Percentiles rank a stretch among this genome's conserved stretches.
Conservation (phyloP, 257 asterid genomes). For the Salvia splendens region DNA sequence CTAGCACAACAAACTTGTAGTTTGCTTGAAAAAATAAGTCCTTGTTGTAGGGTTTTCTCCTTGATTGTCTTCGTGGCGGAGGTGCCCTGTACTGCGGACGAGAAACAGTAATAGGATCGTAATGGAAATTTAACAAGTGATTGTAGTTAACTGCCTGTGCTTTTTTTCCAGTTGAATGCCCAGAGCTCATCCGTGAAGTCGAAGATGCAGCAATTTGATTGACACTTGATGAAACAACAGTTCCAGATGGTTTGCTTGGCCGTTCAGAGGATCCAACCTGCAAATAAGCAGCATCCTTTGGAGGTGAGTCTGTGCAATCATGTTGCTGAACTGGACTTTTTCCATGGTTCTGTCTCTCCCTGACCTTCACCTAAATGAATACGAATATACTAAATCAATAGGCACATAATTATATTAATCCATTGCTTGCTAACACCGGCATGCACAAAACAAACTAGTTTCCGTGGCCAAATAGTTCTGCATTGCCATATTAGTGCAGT, state of each 20-base stretch:
- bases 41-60: conserved; percentile 84
- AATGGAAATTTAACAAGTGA: conserved; percentile 89
- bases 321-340: conserved; percentile 33
- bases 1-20: conserved; percentile 85
- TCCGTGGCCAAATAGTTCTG: not conserved
- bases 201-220: conserved; percentile 38
- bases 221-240: conserved; percentile 33
- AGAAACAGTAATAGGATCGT: conserved; percentile 69
- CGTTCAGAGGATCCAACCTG: conserved; percentile 35
- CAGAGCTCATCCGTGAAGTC: conserved; percentile 43
- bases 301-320: conserved; percentile 41
- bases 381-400: not conserved
- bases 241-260: conserved; percentile 39
- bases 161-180: conserved; percentile 53
- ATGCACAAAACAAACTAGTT: not conserved
- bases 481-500: not conserved
- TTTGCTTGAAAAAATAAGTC: conserved; percentile 96
- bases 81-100: conserved; percentile 62
- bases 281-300: conserved; percentile 29
- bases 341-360: conserved; percentile 34
- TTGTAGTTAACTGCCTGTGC: conserved; percentile 72
- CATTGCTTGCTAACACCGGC: not conserved
- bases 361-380: conserved; percentile 50
- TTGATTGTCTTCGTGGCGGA: conserved; percentile 61
- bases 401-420: not conserved